Base-by-base conservation (phyloP, 371 early-diverging fungal species). In the Mortierella sp. region DNA sequence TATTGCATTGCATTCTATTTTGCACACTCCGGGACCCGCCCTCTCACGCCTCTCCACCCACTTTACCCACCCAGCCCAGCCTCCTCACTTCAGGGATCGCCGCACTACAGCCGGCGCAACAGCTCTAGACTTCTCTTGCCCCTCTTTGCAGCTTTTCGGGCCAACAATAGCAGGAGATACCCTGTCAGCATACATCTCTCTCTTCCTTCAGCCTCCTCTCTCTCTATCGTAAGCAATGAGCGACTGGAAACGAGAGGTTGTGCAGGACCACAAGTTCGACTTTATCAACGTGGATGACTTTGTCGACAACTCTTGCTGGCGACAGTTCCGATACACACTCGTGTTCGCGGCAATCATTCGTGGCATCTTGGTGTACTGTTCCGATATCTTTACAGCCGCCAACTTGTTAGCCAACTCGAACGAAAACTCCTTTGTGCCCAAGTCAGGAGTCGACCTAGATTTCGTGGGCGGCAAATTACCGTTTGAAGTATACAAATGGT, bases 231-330 rank as follows among this genome's bases (percentile, higher is more conserved):
- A n/a, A n/a, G n/a, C n/a, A n/a, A n/a, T n/a, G n/a, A n/a, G n/a
- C n/a, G n/a, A n/a, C n/a, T 94, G 94, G 94, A 91, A 94, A 79
- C 86, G 91, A 44, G 94, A 94, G 67, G 81, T 86, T 46, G 86
- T 92, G 45, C 81, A 83, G 63, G 95, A 94, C 80, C 94, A 95
- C 84, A 93, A 93, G 79, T 94, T 94, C 68, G 95, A 94, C 79
- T 93, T 87, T 74, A 84, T 95, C 61, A 91, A 95, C 60, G 85
- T 94, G 16, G 88, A 92, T 16, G 93, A 92, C 60, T 94, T 92
- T 82, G 62, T 84, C 31, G 82, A 85, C 54, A 61, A 63, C 19
- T 78, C 72, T 17, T 82, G 71, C 45, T 58, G 79, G 70, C 58
- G 77, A 3, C 74, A 81, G 41, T 57, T 88, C 39, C 77, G 77